These are phyloP conservation scores for Patellifolia procumbens DNA, from an alignment of 179 eudicot species.

Conservation along the genomic window DNA sequence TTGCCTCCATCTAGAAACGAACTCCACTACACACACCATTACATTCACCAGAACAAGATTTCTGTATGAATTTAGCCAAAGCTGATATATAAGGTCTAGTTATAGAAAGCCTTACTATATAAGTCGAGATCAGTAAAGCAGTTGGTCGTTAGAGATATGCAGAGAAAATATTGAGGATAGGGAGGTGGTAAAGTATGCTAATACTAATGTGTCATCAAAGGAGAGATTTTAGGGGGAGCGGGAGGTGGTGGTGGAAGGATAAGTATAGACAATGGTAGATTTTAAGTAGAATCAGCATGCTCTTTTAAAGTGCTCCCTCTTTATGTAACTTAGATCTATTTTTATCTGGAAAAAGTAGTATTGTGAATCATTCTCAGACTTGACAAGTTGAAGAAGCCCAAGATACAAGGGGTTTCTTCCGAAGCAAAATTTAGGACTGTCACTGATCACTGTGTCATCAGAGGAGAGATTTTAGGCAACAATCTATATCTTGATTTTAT, in stretches of 20 bases:
- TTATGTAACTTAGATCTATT: too few species aligned
- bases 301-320: not conserved
- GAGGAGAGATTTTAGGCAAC: not conserved
- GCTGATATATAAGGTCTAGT: not conserved
- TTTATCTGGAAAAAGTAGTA: not conserved
- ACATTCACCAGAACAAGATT: too few species aligned
- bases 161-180: too few species aligned
- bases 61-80: not conserved
- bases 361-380: not conserved
- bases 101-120: not conserved
- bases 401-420: not conserved
- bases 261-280: not conserved
- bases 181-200: not conserved
- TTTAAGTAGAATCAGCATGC: not conserved
- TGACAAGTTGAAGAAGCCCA: not conserved
- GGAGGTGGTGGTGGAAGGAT: not conserved
- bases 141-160: not conserved
- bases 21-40: not conserved
- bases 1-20: not conserved
- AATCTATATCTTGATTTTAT: not conserved
- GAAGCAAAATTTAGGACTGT: not conserved
- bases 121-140: not conserved
- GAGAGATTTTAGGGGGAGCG: not conserved
- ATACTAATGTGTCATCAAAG: not conserved
- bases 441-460: not conserved